These are phyloP conservation scores for Letharia columbiana DNA, from an alignment of 495 filamentous ascomycete genomes.

Conservation along the genomic window DNA sequence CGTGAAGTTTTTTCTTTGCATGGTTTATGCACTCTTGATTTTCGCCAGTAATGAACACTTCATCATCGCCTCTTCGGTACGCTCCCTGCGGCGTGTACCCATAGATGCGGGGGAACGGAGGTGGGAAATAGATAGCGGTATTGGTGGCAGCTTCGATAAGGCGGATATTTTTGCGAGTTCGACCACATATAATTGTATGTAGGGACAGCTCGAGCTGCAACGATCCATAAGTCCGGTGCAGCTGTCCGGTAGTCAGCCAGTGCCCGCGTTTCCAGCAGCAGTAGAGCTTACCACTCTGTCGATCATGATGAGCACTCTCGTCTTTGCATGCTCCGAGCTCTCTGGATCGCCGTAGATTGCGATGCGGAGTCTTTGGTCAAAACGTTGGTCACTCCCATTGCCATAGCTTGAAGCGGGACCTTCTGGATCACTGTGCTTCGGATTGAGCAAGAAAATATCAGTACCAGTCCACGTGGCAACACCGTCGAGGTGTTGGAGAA, in stretches of 20 bases:
- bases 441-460: conserved; percentile 89
- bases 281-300: conserved; percentile 74
- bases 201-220: conserved; percentile 77
- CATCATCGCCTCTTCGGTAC: conserved; percentile 68
- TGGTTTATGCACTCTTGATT: conserved; percentile 66
- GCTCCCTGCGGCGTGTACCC: conserved; percentile 77
- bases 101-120: conserved; percentile 81
- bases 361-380: conserved; percentile 78
- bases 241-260: conserved; percentile 43
- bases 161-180: conserved; percentile 92
- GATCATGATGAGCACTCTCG: conserved; percentile 89
- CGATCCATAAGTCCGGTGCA: conserved; percentile 74
- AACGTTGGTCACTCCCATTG: conserved; percentile 53
- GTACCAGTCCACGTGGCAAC: conserved; percentile 80
- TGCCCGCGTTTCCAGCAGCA: conserved; percentile 21
- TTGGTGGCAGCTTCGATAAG: conserved; percentile 87
- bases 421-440: conserved; percentile 53
- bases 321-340: conserved; percentile 94
- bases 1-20: conserved; percentile 82
- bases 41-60: conserved; percentile 90
- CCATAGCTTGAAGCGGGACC: conserved; percentile 53
- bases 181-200: conserved; percentile 83
- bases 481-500: conserved; percentile 76
- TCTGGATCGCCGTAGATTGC: conserved; percentile 93
- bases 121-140: conserved; percentile 96